Evolutionary conservation across 2,329 filamentous ascomycete species (phyloP).

Genomic region (Thielaviopsis cerberus): DNA sequence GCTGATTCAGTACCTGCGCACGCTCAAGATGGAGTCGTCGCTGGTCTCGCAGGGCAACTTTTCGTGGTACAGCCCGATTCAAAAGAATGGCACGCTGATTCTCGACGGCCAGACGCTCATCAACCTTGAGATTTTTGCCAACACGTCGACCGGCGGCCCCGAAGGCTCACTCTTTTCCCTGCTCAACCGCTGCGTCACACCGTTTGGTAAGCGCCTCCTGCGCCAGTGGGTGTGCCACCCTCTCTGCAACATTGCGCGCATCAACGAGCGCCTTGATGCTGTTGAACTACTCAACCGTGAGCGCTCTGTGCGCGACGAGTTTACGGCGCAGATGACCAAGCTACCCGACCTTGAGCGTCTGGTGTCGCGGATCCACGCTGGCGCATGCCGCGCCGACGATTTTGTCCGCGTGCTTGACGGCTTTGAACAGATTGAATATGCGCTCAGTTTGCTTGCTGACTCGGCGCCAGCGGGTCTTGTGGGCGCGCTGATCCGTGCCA

Average conservation of each 20-base stretch:
- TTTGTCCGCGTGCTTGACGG: slow-evolving; percentile 88
- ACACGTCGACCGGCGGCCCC: slow-evolving; percentile 67
- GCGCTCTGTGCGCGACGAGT: slow-evolving; percentile 61
- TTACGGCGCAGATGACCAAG: slow-evolving; percentile 71
- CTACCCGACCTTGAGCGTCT: slow-evolving; percentile 87
- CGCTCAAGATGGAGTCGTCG: slow-evolving; percentile 74
- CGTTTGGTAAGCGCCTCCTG: slow-evolving; percentile 90
- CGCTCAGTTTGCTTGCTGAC: slow-evolving; percentile 58
- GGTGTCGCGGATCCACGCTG: slow-evolving; percentile 85
- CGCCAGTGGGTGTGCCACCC: slow-evolving; percentile 96
- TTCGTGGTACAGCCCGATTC: slow-evolving; percentile 76
- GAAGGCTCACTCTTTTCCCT: slow-evolving; percentile 82
- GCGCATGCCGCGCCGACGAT: slow-evolving; percentile 74
- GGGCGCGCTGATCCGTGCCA: slow-evolving; percentile 60
- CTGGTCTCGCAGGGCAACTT: slow-evolving; percentile 84
- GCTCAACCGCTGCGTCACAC: slow-evolving; percentile 84
- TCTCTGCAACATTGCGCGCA: slow-evolving; percentile 65
- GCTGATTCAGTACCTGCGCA: slow-evolving; percentile 66
- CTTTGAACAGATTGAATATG: slow-evolving; percentile 95
- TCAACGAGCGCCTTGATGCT: slow-evolving; percentile 85
- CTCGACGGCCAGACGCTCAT: slow-evolving; percentile 91
- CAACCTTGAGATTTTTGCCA: slow-evolving; percentile 93
- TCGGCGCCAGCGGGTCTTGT: slow-evolving; percentile 69
- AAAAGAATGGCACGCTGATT: slow-evolving; percentile 74
- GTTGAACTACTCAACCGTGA: slow-evolving; percentile 85